phyloP scores from a whole-genome alignment of 2,329 filamentous ascomycete genomes.

The Aspergillus cejpii region DNA sequence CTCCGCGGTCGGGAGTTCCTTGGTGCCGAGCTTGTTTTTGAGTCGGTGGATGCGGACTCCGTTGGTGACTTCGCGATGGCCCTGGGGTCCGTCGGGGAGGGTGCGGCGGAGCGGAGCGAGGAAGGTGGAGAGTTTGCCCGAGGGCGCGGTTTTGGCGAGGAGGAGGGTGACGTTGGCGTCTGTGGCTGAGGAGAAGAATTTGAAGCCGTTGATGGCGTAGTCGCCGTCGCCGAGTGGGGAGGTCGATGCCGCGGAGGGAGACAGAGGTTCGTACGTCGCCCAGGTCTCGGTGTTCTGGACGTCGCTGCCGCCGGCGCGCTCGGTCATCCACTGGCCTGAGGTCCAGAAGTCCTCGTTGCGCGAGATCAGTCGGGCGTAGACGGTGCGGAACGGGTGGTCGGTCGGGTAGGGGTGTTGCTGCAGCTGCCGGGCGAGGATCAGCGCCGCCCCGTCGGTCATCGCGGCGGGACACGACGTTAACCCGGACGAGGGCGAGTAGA shows the following conservation, averaged over 20 bases:
- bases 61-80: constrained; percentile 47
- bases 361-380: constrained; percentile 14
- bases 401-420: background rate
- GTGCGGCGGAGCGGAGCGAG: constrained; percentile 55
- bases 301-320: constrained; percentile 33
- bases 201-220: constrained; percentile 56
- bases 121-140: constrained; percentile 55
- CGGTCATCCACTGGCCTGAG: constrained; percentile 38
- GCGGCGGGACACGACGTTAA: constrained; percentile 59
- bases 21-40: constrained; percentile 67
- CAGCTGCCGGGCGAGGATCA: constrained; percentile 24
- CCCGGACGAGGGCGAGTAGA: constrained; percentile 56
- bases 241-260: constrained; percentile 1
- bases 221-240: constrained; percentile 22
- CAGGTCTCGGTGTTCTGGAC: constrained; percentile 33
- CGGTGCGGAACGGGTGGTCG: constrained; percentile 9
- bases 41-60: constrained; percentile 61
- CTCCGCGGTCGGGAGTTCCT: constrained; percentile 64
- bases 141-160: constrained; percentile 51
- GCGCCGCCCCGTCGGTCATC: constrained; percentile 48
- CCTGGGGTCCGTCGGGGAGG: constrained; percentile 11
- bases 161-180: constrained; percentile 59
- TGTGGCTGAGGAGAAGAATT: constrained; percentile 64
- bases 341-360: constrained; percentile 29
- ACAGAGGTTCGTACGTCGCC: constrained; percentile 26